Percentiles rank a stretch among this genome's conserved stretches.
Conservation (phyloP, 768 basidiomycete genomes). For the Mycena galericulata region DNA sequence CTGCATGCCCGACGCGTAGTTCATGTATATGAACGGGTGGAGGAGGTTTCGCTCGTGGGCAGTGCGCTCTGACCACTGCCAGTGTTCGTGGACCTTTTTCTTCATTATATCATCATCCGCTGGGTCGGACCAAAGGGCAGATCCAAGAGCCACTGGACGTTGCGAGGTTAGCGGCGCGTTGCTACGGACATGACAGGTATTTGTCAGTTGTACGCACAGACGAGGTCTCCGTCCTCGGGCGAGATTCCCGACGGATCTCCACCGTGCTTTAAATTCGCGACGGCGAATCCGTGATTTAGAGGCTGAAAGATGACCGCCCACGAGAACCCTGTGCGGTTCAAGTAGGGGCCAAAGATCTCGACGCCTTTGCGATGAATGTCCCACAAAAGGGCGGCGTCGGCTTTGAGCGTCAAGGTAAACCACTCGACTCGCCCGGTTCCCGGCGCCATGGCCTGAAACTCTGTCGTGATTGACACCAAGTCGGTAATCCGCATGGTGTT, state of each 20-base stretch:
- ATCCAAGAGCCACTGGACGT: conserved; percentile 27
- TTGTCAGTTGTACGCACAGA: conserved; percentile 18
- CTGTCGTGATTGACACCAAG: conserved; percentile 30
- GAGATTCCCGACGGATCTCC: conserved; percentile 34
- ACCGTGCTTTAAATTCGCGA: conserved; percentile 15
- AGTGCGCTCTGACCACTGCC: conserved; percentile 25
- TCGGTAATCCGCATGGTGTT: conserved; percentile 33
- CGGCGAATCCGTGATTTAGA: conserved; percentile 22
- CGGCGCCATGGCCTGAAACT: conserved; percentile 30
- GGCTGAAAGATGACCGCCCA: conserved; percentile 31
- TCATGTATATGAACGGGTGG: conserved; percentile 33
- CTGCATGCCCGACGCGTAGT: conserved; percentile 26
- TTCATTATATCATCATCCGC: conserved; percentile 32
- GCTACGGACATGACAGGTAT: background rate
- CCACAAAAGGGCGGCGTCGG: conserved; percentile 30
- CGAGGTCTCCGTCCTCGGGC: conserved; percentile 30
- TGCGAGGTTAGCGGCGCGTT: background rate
- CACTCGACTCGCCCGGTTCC: conserved; percentile 28
- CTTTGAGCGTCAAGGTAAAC: conserved; percentile 33
- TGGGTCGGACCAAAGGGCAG: conserved; percentile 30
- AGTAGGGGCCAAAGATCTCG: conserved; percentile 29
- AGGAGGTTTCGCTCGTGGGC: conserved; percentile 27
- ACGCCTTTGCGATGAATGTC: conserved; percentile 30
- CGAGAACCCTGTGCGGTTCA: conserved; percentile 28
- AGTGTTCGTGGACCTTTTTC: conserved; percentile 15